A percentile compares a stretch with the other conserved stretches of the same genome.
Conservation (phyloP, 768 basidiomycete species). For the Floccularia luteovirens region DNA sequence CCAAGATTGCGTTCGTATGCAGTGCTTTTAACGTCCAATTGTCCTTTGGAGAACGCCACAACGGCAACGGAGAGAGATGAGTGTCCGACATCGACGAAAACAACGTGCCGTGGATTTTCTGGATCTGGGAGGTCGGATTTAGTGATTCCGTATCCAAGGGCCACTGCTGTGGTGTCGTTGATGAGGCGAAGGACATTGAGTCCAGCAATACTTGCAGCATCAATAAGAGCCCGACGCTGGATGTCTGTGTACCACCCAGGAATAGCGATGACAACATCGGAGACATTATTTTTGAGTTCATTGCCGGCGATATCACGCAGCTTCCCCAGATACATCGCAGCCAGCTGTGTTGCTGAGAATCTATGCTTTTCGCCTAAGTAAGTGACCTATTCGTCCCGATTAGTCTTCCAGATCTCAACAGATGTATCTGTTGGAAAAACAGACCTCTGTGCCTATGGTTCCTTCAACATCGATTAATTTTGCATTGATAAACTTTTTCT, state of each 20-base stretch:
- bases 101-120: slow-evolving; percentile 78
- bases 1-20: slow-evolving; percentile 93
- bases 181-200: slow-evolving; percentile 91
- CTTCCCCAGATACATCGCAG: slow-evolving; percentile 87
- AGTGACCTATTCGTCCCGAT: slow-evolving; percentile 51
- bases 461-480: slow-evolving; percentile 80
- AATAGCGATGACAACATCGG: slow-evolving; percentile 92
- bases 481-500: slow-evolving; percentile 90
- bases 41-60: slow-evolving; percentile 91
- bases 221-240: slow-evolving; percentile 84
- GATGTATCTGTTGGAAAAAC: slow-evolving; percentile 14
- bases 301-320: slow-evolving; percentile 78
- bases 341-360: slow-evolving; percentile 87
- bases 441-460: slow-evolving; percentile 78
- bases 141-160: slow-evolving; percentile 98
- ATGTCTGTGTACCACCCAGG: slow-evolving; percentile 96
- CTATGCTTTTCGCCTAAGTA: slow-evolving; percentile 76
- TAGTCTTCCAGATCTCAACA: slow-evolving; percentile 2
- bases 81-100: slow-evolving; percentile 95
- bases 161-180: slow-evolving; percentile 94
- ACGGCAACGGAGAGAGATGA: slow-evolving; percentile 82
- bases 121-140: slow-evolving; percentile 91
- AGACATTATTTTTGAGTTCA: slow-evolving; percentile 83
- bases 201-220: slow-evolving; percentile 84
- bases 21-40: slow-evolving; percentile 77